Conservation (phyloP, 257 asterid species). For the Salvia miltiorrhiza region DNA sequence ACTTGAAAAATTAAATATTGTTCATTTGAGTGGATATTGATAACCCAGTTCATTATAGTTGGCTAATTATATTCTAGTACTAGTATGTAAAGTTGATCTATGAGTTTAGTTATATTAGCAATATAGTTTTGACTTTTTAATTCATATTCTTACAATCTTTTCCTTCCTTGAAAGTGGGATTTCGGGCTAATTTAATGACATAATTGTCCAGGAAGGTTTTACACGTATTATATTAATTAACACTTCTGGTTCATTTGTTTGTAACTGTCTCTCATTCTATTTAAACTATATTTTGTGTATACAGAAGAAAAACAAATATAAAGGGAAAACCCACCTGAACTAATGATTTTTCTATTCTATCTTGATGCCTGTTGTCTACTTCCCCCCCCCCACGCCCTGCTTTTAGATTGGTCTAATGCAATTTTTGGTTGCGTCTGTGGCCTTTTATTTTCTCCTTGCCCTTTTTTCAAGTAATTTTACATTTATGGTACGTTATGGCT, state of each 20-base stretch:
- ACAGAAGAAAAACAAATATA: background rate
- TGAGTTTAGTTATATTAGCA: background rate
- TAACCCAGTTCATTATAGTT: background rate
- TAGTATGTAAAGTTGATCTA: background rate
- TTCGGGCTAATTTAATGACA: background rate
- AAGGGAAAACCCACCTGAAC: background rate
- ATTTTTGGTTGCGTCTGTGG: background rate
- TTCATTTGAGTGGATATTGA: background rate
- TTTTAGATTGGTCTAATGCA: background rate
- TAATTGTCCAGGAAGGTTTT: background rate
- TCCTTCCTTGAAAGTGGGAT: background rate
- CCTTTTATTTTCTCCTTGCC: background rate
- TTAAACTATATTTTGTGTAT: background rate
- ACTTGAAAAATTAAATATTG: background rate
- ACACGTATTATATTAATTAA: background rate
- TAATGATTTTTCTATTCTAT: background rate
- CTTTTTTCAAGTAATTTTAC: background rate
- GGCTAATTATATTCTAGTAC: background rate
- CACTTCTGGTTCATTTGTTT: background rate
- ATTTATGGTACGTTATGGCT: conserved; percentile 11
- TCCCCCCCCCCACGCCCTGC: background rate
- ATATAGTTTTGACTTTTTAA: background rate
- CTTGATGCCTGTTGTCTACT: background rate
- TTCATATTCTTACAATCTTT: background rate
- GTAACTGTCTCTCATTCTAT: too few species aligned